Conservation (phyloP, 768 basidiomycete species). For the Tephrocybe rancida region DNA sequence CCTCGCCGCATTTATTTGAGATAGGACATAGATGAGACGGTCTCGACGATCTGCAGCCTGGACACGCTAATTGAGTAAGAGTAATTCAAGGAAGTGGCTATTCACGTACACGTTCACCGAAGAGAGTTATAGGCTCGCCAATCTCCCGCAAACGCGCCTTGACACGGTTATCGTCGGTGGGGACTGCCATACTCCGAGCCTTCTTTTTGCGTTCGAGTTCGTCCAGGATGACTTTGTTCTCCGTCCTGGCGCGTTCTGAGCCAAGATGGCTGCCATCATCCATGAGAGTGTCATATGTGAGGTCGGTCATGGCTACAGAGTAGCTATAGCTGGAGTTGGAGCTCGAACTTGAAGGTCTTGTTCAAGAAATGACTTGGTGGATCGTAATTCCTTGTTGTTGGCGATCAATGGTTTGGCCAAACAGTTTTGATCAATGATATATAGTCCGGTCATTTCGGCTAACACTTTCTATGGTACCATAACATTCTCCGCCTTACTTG, state of each 20-base stretch:
- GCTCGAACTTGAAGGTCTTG: neutral
- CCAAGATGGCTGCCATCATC: conserved; percentile 80
- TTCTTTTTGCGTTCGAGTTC: conserved; percentile 99
- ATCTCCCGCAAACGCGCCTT: conserved; percentile 88
- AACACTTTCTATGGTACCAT: no score
- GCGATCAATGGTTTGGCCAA: no score
- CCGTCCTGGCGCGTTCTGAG: conserved; percentile 72
- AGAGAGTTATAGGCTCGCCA: conserved; percentile 96
- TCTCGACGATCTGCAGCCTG: conserved; percentile 96
- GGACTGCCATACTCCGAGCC: conserved; percentile 90
- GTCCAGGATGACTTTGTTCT: conserved; percentile 87
- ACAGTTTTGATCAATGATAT: no score
- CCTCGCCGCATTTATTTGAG: conserved; percentile 88
- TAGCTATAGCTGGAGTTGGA: neutral
- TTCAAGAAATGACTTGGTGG: neutral
- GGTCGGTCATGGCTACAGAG: conserved; percentile 60
- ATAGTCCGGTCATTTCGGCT: no score
- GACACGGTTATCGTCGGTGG: conserved; percentile 95
- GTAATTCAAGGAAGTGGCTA: neutral
- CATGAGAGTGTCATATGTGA: conserved; percentile 73
- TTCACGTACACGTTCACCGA: conserved; percentile 91
- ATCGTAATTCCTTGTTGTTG: neutral
- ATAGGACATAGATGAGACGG: conserved; percentile 91
- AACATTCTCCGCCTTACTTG: no score
- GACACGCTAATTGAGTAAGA: conserved; percentile 15